Percentiles rank a stretch among this genome's conserved stretches.
Conservation (phyloP, 371 early-diverging fungal species). For the Apophysomyces ossiformis region DNA sequence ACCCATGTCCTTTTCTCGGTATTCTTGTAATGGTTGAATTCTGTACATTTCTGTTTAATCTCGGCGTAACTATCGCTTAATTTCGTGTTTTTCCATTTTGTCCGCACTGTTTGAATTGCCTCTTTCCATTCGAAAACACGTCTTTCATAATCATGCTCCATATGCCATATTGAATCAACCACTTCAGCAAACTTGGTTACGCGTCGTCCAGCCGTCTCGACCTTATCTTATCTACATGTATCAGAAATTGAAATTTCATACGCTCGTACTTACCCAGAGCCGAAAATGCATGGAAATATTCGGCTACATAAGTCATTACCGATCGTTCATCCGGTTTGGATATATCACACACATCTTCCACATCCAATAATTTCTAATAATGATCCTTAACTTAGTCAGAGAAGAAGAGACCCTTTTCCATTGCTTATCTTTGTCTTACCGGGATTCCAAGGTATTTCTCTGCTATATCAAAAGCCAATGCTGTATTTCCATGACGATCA, state of each 20-base stretch:
- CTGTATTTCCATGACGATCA: conserved; percentile 85
- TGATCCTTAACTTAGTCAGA: neutral
- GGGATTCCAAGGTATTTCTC: conserved; percentile 90
- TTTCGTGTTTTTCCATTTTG: conserved; percentile 66
- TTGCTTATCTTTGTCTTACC: conserved; percentile 30
- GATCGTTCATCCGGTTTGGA: conserved; percentile 96
- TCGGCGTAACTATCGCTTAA: conserved; percentile 75
- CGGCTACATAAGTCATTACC: conserved; percentile 98
- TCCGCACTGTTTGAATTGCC: conserved; percentile 63
- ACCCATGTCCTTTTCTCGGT: conserved; percentile 87
- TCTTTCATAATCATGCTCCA: conserved; percentile 89
- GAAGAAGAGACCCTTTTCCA: neutral
- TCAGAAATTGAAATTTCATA: neutral
- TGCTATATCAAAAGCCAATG: conserved; percentile 95
- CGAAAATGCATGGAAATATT: conserved; percentile 98
- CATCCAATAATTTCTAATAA: conserved; percentile 80
- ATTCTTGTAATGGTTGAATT: conserved; percentile 84
- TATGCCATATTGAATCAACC: conserved; percentile 83
- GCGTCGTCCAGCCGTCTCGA: conserved; percentile 90
- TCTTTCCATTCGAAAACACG: conserved; percentile 74
- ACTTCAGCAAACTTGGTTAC: conserved; percentile 91
- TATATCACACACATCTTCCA: conserved; percentile 96
- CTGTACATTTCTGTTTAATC: conserved; percentile 72
- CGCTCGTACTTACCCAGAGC: conserved; percentile 58
- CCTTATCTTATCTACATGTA: conserved; percentile 57